Evolutionary conservation across 164 flowering plant genomes (phyloP).

Genomic region (Magnolia officinalis): DNA sequence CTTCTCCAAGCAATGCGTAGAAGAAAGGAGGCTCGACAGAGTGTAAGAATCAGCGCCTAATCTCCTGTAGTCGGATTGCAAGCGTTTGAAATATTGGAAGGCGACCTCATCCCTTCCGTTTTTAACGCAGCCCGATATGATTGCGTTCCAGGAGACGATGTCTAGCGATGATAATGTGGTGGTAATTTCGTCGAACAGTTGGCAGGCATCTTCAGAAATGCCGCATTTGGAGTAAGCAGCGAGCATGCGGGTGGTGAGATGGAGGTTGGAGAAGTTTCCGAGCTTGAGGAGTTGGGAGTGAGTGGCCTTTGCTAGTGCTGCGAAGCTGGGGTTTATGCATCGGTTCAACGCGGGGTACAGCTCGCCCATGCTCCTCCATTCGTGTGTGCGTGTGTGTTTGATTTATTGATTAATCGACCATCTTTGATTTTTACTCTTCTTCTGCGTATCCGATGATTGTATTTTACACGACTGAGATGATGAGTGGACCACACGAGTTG

Average conservation of each 20-base stretch:
- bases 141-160: constrained; percentile 20
- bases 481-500: too few relatives aligned
- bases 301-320: neutral
- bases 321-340: constrained; percentile 2
- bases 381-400: neutral
- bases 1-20: constrained; percentile 12
- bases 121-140: constrained; percentile 19
- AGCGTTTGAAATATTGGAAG: constrained; percentile 17
- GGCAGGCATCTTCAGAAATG: constrained; percentile 10
- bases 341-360: neutral
- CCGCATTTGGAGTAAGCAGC: constrained; percentile 12
- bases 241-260: constrained; percentile 6
- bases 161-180: neutral
- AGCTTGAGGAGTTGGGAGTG: constrained; percentile 16
- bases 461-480: too few relatives aligned
- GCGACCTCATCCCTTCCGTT: constrained; percentile 18
- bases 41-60: constrained; percentile 22
- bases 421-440: neutral
- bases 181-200: constrained; percentile 21
- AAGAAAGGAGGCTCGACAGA: constrained; percentile 20
- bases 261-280: constrained; percentile 16
- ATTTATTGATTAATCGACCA: neutral
- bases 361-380: constrained; percentile 13
- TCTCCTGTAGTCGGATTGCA: constrained; percentile 4
- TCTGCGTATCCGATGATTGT: too few relatives aligned